Base-by-base conservation (phyloP, 2,329 filamentous ascomycete genomes). In the Myotisia sp. region DNA sequence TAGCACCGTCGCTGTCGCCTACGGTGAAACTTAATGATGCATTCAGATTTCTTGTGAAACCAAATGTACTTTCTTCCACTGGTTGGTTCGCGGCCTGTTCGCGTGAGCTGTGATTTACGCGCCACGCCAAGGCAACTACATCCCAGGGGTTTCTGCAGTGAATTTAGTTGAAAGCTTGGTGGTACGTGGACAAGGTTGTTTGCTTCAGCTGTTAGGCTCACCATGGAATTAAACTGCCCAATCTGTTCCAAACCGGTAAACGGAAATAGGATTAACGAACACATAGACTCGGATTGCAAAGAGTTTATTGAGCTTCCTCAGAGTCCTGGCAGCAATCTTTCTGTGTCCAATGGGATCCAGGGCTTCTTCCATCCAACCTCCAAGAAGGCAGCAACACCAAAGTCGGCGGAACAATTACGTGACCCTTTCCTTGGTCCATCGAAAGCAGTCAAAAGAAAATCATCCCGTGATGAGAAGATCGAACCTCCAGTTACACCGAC, bases 281-380 rank as follows among this genome's bases (percentile, higher is more conserved):
- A 95, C 57, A 74, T 95, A 52, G 90, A 95, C 60, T 87, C 83
- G 19, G 71, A 71, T 43, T 95, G 87, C 62, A 58, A 70, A 40
- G 67, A 64, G 22, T 77, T 77, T 52, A 55, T 90, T 42, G 62
- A 79, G 12, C 44, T 56, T 3, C 44, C 56, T 51, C 48, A 55
- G 39, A 49, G 49, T 37, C 49, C 55, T 20, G 43, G 40, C 19
- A 33, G 36, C 26, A 49, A 52, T 33, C 46, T 61, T 28, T 53
- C 58, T 16, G 58, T 68, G 6, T 76, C 51, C 63, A 67, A 40
- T 60, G 20, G 46, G 8, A 44, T 30, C n/a, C 34, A 13, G 2
- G 46, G 49, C 16, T 37, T 41, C 23, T 41, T 41, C 19, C 39
- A 38, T n/a, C 39, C 39, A 12, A n/a, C 30, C 4, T 31, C 34